A percentile compares a stretch with the other conserved stretches of the same genome.
phyloP scores from a whole-genome alignment of 257 asterid genomes.

The Solanum pennellii region DNA sequence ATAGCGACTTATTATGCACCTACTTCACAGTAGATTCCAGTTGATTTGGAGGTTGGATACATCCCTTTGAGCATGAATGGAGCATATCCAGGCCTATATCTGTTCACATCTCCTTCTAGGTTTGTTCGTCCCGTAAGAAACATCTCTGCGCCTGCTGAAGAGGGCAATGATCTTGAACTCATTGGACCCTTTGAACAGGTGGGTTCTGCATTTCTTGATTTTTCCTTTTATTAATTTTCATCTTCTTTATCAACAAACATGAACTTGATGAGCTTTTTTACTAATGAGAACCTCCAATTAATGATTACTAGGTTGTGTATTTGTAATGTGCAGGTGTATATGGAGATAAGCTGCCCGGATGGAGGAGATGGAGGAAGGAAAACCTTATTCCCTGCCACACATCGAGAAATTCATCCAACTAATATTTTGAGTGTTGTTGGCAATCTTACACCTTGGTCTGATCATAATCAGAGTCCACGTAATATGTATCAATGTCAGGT shows the following conservation, averaged over 20 bases:
- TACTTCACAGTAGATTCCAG: constrained; percentile 54
- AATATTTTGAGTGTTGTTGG: constrained; percentile 91
- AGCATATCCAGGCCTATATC: constrained; percentile 79
- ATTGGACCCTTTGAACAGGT: constrained; percentile 96
- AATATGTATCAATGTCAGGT: constrained; percentile 99
- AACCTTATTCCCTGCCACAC: constrained; percentile 72
- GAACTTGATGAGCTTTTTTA: background rate
- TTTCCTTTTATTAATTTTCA: background rate
- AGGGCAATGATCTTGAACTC: constrained; percentile 60
- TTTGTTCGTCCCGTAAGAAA: constrained; percentile 87
- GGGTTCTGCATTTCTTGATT: background rate
- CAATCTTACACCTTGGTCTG: constrained; percentile 97
- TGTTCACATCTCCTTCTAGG: constrained; percentile 85
- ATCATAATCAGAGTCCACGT: constrained; percentile 99
- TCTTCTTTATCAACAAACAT: background rate
- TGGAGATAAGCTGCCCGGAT: constrained; percentile 96
- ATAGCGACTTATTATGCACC: background rate
- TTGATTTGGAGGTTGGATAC: constrained; percentile 95
- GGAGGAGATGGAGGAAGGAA: constrained; percentile 93
- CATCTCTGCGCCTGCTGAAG: constrained; percentile 46
- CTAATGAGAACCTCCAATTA: background rate
- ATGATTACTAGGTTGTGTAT: constrained; percentile 7
- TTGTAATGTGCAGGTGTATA: constrained; percentile 51
- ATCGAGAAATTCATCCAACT: constrained; percentile 94
- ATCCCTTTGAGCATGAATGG: constrained; percentile 90